These are phyloP conservation scores for Escallonia herrerae DNA, from an alignment of 129 eudicot genomes.

Conservation along the genomic window DNA sequence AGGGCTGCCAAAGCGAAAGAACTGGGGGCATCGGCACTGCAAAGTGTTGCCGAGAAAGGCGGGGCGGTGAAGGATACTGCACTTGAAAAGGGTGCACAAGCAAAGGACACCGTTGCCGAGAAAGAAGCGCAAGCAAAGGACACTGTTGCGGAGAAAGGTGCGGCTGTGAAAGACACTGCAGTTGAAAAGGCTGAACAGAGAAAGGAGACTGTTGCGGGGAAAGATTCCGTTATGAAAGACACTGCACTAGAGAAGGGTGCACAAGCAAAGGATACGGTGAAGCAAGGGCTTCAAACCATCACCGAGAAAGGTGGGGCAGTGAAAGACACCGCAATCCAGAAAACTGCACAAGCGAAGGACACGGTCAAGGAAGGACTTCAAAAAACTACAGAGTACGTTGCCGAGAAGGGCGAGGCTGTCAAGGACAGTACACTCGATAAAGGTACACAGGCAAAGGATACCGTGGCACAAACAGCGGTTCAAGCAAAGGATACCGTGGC, in stretches of 20 bases:
- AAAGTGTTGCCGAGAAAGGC: background rate
- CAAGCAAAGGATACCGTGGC: constrained; percentile 18
- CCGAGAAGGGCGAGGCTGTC: constrained; percentile 14
- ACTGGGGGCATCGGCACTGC: background rate
- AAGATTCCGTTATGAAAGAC: background rate
- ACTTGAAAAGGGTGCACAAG: constrained; percentile 2
- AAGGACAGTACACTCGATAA: constrained; percentile 14
- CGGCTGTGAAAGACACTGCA: constrained; percentile 11
- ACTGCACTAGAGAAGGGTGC: background rate
- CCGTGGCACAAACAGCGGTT: constrained; percentile 8
- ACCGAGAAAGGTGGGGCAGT: background rate
- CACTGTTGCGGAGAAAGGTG: constrained; percentile 15
- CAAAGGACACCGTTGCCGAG: background rate
- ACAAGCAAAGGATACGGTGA: constrained; percentile 4
- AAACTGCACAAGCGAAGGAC: constrained; percentile 5
- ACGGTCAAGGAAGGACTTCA: background rate
- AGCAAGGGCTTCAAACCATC: constrained; percentile 3
- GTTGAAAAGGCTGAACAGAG: constrained; percentile 1
- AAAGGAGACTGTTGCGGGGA: background rate
- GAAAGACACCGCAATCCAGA: background rate
- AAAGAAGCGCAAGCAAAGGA: background rate
- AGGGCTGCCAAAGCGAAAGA: constrained; percentile 22
- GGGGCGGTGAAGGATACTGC: background rate
- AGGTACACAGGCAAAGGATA: constrained; percentile 14
- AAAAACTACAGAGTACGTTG: background rate